Base-by-base conservation (phyloP, 169 alveolate species). In the Plasmodium yoelii region DNA sequence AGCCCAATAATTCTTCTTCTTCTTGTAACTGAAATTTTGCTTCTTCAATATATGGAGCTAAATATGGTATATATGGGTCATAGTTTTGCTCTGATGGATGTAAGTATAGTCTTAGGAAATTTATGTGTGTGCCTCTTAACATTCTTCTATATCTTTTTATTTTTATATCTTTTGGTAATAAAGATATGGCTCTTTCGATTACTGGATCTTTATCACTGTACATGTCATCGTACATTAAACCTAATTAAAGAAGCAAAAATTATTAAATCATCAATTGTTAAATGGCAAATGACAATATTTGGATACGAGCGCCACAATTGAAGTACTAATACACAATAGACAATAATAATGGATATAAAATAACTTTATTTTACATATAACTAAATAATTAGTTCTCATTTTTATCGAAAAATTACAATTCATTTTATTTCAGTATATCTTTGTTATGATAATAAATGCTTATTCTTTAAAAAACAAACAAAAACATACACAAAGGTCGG, bases 11-110 rank as follows among this genome's bases (percentile, higher is more conserved):
- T 73, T 95, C 97, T 68, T 95, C 97, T 57, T 95, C 97, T 88
- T 95, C 97, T 70, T 95, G 97, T 49, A 95, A 67, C 87, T 95
- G 97, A 67, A 95, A 95, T 87, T 95, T 95, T 39, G 97, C 97
- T 84, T 95, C 97, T 87, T 95, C 97, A n/a, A 95, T 93, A 72
- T 93, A 95, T 18, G 97, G 97, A 28, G 97, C 97, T 80, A 95
- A 82, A 73, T 95, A 95, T 0, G 97, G 97, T 39, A 95, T 92
- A 74, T 93, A 94, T 5, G 97, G 97, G 64, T 95, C 97, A 73
- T 95, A 95, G 75, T 95, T 95, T 82, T 95, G 97, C 24, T 92
- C 95, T 87, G 94, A 96, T 61, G 94, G 91, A 8, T 93, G 94
- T 24, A 94, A 90, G 19, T 73, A 73, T 46, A 92, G 69, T 44